These are phyloP conservation scores for Candida morakotiae DNA, from an alignment of 805 yeast genomes.

Conservation along the genomic window DNA sequence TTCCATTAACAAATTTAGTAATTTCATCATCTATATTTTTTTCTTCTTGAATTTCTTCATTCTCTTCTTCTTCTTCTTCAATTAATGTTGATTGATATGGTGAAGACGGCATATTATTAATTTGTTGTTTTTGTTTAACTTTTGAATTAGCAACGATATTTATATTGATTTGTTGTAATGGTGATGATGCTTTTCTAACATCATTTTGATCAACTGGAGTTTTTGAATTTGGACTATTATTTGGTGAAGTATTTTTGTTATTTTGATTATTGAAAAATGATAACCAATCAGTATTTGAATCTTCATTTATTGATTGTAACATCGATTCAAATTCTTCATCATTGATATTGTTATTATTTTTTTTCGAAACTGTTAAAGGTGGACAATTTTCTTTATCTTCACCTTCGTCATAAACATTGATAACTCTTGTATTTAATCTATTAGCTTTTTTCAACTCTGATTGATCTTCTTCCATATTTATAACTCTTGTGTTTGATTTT, in stretches of 20 bases:
- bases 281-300: constrained; percentile 35
- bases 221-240: constrained; percentile 13
- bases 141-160: constrained; percentile 15
- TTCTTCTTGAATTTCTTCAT: too few species aligned
- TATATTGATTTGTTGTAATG: constrained; percentile 8
- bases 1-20: constrained; percentile 11
- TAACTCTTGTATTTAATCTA: constrained; percentile 49
- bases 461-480: constrained; percentile 42
- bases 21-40: constrained; percentile 17
- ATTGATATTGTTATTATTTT: not conserved
- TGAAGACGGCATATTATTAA: constrained; percentile 38
- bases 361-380: constrained; percentile 12
- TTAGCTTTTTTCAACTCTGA: constrained; percentile 45
- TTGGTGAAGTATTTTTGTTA: not conserved
- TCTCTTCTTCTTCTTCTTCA: constrained; percentile 13
- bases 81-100: constrained; percentile 21
- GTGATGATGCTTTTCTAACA: not conserved
- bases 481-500: constrained; percentile 50
- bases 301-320: constrained; percentile 14
- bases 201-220: constrained; percentile 15
- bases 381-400: constrained; percentile 30
- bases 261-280: constrained; percentile 11
- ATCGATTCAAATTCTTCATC: constrained; percentile 11
- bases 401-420: constrained; percentile 41
- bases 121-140: constrained; percentile 18